These are phyloP conservation scores for Huntiella abstrusa DNA, from an alignment of 2,329 filamentous ascomycete genomes.

Conservation along the genomic window DNA sequence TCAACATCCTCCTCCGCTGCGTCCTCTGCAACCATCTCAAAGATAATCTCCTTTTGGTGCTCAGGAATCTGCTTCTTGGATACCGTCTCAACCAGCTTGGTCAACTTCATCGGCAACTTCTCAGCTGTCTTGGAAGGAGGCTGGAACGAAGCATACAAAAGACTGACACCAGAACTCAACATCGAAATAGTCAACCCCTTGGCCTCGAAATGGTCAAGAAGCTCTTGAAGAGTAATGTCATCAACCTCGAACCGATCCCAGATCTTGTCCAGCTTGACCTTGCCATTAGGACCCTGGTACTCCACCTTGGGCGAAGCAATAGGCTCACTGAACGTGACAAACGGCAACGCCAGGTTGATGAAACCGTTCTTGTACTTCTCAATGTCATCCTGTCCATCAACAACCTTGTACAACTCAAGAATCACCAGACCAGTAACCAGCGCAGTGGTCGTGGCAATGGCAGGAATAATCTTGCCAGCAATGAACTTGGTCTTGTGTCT, in stretches of 20 bases:
- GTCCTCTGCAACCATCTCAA: slow-evolving; percentile 89
- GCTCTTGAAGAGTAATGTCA: slow-evolving; percentile 67
- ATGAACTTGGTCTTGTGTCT: slow-evolving; percentile 99
- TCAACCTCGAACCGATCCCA: slow-evolving; percentile 94
- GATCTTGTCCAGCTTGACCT: slow-evolving; percentile 79
- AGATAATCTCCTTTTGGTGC: slow-evolving; percentile 90
- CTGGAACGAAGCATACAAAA: slow-evolving; percentile 90
- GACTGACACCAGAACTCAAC: slow-evolving; percentile 91
- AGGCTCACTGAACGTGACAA: slow-evolving; percentile 96
- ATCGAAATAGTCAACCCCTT: slow-evolving; percentile 72
- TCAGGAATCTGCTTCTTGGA: slow-evolving; percentile 81
- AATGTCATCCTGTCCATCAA: slow-evolving; percentile 89
- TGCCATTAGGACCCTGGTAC: slow-evolving; percentile 62
- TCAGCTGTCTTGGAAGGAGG: slow-evolving; percentile 63
- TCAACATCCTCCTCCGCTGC: slow-evolving; percentile 82
- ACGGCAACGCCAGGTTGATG: slow-evolving; percentile 85
- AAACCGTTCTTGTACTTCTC: slow-evolving; percentile 99
- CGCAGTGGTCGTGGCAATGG: slow-evolving; percentile 92
- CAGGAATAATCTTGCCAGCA: slow-evolving; percentile 96
- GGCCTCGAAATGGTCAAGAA: slow-evolving; percentile 63
- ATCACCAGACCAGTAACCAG: slow-evolving; percentile 86
- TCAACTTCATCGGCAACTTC: slow-evolving; percentile 64
- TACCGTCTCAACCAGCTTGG: slow-evolving; percentile 68
- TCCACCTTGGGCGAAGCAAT: slow-evolving; percentile 85
- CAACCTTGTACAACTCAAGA: slow-evolving; percentile 86